These are phyloP conservation scores for Trypanosoma boissoni DNA, from an alignment of 208 protist species.

Conservation along the genomic window DNA sequence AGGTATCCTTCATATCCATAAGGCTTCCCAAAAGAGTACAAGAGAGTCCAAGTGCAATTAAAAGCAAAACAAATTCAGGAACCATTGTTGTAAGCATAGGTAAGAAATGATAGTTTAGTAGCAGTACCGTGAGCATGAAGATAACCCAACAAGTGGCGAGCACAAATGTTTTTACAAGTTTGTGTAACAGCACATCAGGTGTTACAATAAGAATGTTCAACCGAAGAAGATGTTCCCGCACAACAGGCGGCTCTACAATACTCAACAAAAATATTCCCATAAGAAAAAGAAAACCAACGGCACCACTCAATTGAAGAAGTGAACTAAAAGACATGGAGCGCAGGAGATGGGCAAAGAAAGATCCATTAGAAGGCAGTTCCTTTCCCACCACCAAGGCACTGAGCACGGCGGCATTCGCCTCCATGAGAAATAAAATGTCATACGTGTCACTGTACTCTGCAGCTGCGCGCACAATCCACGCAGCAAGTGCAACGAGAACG, in stretches of 20 bases:
- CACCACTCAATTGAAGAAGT: conserved; percentile 11
- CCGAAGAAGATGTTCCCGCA: conserved; percentile 31
- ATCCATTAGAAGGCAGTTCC: not conserved
- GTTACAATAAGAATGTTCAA: conserved; percentile 52
- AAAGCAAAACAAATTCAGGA: conserved; percentile 32
- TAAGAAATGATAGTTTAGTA: conserved; percentile 18
- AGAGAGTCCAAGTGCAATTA: conserved; percentile 38
- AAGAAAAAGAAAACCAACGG: conserved; percentile 20
- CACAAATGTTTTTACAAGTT: conserved; percentile 58
- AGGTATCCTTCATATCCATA: conserved; percentile 73
- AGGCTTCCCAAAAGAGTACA: conserved; percentile 63
- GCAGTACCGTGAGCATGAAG: conserved; percentile 22
- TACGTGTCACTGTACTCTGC: conserved; percentile 6
- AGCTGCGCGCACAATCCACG: conserved; percentile 8
- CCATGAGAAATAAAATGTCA: conserved; percentile 19
- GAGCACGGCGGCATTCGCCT: not conserved
- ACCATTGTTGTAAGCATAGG: conserved; percentile 22
- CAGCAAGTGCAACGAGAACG: conserved; percentile 16
- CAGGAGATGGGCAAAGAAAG: not conserved
- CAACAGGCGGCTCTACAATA: conserved; percentile 24
- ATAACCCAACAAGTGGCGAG: conserved; percentile 34
- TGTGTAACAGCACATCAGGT: conserved; percentile 56
- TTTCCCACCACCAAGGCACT: conserved; percentile 14
- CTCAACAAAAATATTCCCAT: conserved; percentile 17
- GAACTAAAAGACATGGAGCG: conserved; percentile 1